Base-by-base conservation (phyloP, 495 filamentous ascomycete species). In the Stereocaulon alpinum region DNA sequence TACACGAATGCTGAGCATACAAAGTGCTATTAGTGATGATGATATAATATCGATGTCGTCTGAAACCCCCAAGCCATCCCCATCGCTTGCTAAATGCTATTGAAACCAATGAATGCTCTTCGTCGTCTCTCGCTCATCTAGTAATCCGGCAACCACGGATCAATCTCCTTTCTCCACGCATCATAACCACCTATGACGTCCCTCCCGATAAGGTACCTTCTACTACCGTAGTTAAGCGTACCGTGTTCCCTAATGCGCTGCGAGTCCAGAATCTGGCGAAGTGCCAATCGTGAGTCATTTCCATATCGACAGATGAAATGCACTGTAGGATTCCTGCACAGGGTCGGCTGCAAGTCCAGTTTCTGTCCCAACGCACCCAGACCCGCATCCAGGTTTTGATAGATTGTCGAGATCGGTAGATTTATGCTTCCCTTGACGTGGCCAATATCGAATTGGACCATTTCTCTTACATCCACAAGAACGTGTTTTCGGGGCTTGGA, bases 251-350 rank as follows among this genome's bases (percentile, higher is more conserved):
- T 37, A 6, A 9, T 10, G 34, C 34, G 57, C 4, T 83, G 83
- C 42, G 82, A 64, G 37, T 90, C 81, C 67, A 85, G 89, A 34
- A 83, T 66, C 42, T 89, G 80, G 64, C 86, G 88, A 0, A 89
- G 82, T 0, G 83, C 86, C 53, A 90, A 69, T 68, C 96, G 93
- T 0, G 89, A 95, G 68, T 98, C 93, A 63, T 96, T 89, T 3
- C 93, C 93, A 2, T 86, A 78, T 18, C 89, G 80, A 66, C 93
- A 98, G 0, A 98, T 77, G 2, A 95, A 82, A 66, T 88, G 87
- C 11, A 96, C 74, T 0, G 77, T 76, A 50, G 22, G 24, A 24
- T 71, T 64, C 6, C 51, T 55, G 59, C 47, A 18, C 18, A 18
- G 1, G 49, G 18, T 18, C 29, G n/a, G n/a, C 11, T 34, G 12